Evolutionary conservation across 148 eudicot species (phyloP).

Genomic region (Persicaria maculosa): DNA sequence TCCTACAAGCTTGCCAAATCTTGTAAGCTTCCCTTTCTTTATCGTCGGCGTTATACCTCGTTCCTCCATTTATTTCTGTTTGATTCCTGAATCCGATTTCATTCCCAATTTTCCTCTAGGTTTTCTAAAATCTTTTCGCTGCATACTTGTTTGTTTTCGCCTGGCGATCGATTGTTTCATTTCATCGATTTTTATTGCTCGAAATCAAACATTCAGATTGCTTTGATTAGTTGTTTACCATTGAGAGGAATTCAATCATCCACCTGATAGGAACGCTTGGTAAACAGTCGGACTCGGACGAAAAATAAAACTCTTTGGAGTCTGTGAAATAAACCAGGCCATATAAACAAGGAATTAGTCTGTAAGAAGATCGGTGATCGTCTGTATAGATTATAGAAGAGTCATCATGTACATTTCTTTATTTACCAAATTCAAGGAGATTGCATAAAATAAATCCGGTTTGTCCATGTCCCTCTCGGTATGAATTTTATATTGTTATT

Average conservation of each 20-base stretch:
- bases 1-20: slow-evolving; percentile 53
- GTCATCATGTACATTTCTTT: too few species aligned
- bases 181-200: not conserved
- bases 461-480: not conserved
- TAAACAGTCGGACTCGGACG: too few species aligned
- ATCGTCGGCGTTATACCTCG: not conserved
- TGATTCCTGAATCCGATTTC: not conserved
- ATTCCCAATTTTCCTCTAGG: not conserved
- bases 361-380: too few species aligned
- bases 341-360: too few species aligned
- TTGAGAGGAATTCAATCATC: not conserved
- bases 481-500: not conserved
- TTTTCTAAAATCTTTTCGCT: not conserved
- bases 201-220: not conserved
- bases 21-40: slow-evolving; percentile 18
- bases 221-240: not conserved
- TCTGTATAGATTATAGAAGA: too few species aligned
- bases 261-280: not conserved
- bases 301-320: too few species aligned
- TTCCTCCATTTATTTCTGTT: not conserved
- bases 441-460: not conserved
- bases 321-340: too few species aligned
- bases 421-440: not conserved
- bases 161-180: not conserved
- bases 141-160: not conserved